A percentile compares a stretch with the other conserved stretches of the same genome.
Evolutionary conservation across 345 rosid genomes (phyloP).

Genomic region (Citrus sp.): DNA sequence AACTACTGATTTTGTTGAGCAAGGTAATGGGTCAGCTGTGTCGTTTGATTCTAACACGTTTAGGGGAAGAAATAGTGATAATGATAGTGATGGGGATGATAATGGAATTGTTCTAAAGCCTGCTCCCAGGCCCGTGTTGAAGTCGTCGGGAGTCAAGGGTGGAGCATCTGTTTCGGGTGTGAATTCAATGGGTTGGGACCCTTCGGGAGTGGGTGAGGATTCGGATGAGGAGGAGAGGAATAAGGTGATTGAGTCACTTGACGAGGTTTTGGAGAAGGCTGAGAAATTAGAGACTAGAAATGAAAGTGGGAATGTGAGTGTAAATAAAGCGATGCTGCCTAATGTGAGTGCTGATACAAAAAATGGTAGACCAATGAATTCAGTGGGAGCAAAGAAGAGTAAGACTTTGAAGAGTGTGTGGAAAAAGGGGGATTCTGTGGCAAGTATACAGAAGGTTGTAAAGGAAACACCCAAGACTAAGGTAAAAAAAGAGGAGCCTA

Average conservation of each 20-base stretch:
- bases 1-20: constrained; percentile 69
- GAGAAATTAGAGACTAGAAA: constrained; percentile 62
- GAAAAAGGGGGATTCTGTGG: constrained; percentile 85
- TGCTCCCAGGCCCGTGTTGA: constrained; percentile 73
- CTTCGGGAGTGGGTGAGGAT: constrained; percentile 17
- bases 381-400: constrained; percentile 34
- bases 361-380: constrained; percentile 27
- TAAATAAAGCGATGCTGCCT: constrained; percentile 27
- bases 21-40: constrained; percentile 34
- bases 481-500: constrained; percentile 26
- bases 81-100: constrained; percentile 35
- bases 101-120: constrained; percentile 64
- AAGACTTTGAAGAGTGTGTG: constrained; percentile 92
- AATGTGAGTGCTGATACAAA: constrained; percentile 26
- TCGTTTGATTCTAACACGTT: constrained; percentile 47
- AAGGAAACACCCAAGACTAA: constrained; percentile 49
- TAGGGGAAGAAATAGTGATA: constrained; percentile 31
- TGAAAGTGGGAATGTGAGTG: constrained; percentile 33
- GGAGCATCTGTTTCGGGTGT: constrained; percentile 24
- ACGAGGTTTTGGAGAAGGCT: constrained; percentile 86
- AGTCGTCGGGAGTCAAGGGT: constrained; percentile 40
- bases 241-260: constrained; percentile 79
- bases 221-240: constrained; percentile 47
- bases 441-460: constrained; percentile 55
- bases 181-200: constrained; percentile 37